phyloP scores from a whole-genome alignment of 768 basidiomycete species.

The Mycena crocata region DNA sequence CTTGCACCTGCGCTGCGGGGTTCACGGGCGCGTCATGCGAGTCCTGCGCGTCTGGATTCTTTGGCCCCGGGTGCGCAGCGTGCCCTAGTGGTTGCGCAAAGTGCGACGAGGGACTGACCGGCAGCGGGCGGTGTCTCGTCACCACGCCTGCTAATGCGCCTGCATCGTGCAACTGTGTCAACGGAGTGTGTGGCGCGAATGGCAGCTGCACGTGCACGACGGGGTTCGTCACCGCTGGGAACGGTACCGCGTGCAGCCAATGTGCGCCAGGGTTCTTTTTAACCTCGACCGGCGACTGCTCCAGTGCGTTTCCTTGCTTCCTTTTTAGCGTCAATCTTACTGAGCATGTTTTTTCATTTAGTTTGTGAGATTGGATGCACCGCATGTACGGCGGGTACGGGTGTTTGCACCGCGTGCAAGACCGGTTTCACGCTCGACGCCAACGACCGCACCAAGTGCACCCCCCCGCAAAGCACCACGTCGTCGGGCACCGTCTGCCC shows the following conservation, averaged over 20 bases:
- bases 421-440: conserved; percentile 73
- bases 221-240: conserved; percentile 69
- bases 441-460: conserved; percentile 74
- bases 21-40: conserved; percentile 34
- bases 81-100: conserved; percentile 73
- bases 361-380: conserved; percentile 76
- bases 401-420: conserved; percentile 78
- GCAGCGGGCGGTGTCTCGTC: conserved; percentile 75
- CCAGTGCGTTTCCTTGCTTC: conserved; percentile 55
- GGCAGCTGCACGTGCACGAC: conserved; percentile 74
- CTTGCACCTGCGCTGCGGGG: conserved; percentile 38
- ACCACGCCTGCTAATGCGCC: conserved; percentile 59
- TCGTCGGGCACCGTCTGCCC: conserved; percentile 71
- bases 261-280: conserved; percentile 77
- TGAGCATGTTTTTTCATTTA: conserved; percentile 33
- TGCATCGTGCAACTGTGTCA: conserved; percentile 80
- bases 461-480: conserved; percentile 62
- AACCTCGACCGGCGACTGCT: conserved; percentile 66
- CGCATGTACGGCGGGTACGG: conserved; percentile 70
- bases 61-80: conserved; percentile 61
- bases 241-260: conserved; percentile 74
- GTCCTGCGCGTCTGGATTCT: conserved; percentile 56
- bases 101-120: conserved; percentile 84
- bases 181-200: conserved; percentile 76
- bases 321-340: not conserved